Conservation (phyloP, 345 rosid genomes). For the Populus euphratica region DNA sequence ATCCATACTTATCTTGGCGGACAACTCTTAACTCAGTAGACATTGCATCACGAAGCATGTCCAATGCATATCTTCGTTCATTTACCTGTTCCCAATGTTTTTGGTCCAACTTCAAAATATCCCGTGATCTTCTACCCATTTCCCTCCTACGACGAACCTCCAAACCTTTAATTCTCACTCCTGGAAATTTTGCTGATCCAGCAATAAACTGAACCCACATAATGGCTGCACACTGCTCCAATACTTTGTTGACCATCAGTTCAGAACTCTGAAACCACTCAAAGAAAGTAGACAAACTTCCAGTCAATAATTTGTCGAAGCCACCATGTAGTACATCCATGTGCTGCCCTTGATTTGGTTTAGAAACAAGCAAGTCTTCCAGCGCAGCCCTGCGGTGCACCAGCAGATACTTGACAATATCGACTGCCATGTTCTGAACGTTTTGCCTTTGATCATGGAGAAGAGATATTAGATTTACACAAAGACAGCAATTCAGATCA, state of each 20-base stretch:
- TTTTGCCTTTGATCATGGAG: conserved; percentile 72
- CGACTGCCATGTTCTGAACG: conserved; percentile 82
- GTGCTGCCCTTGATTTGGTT: conserved; percentile 77
- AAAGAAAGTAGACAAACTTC: conserved; percentile 63
- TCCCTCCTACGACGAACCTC: conserved; percentile 94
- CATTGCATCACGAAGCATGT: conserved; percentile 90
- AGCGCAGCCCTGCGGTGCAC: conserved; percentile 85
- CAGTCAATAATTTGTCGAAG: conserved; percentile 88
- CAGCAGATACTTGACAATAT: conserved; percentile 74
- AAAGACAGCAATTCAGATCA: conserved; percentile 89
- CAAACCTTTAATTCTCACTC: conserved; percentile 85
- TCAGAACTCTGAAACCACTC: conserved; percentile 88
- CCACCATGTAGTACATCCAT: conserved; percentile 89
- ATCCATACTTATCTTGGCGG: conserved; percentile 98
- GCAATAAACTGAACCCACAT: conserved; percentile 95
- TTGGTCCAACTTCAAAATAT: conserved; percentile 66
- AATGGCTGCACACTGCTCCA: conserved; percentile 94
- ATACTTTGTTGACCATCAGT: conserved; percentile 65
- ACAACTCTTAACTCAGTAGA: conserved; percentile 98
- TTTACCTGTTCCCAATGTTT: conserved; percentile 93
- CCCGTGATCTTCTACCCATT: conserved; percentile 86
- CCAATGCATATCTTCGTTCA: conserved; percentile 95
- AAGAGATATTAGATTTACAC: conserved; percentile 81
- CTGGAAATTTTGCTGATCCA: conserved; percentile 94
- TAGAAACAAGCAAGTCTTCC: conserved; percentile 88